A percentile compares a stretch with the other conserved stretches of the same genome.
Conservation (phyloP, 2,329 filamentous ascomycete genomes). For the Helotiales sp. region DNA sequence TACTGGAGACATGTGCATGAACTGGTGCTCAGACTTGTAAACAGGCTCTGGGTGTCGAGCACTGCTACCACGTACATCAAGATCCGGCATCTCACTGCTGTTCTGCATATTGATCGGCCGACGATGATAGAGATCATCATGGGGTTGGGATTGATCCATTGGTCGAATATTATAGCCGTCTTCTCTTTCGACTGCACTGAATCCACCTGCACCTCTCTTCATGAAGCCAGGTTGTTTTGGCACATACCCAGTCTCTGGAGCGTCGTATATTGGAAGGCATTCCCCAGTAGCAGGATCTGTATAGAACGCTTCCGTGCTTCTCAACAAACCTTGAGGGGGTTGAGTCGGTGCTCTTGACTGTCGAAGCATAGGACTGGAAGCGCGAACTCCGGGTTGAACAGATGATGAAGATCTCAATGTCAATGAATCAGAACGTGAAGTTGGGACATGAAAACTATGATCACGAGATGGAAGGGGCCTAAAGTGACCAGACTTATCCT, state of each 20-base stretch:
- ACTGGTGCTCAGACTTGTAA: slow-evolving; percentile 22
- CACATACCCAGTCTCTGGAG: slow-evolving; percentile 29
- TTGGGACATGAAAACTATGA: slow-evolving; percentile 27
- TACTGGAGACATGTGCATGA: slow-evolving; percentile 29
- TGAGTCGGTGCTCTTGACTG: slow-evolving; percentile 24
- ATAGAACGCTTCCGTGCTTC: slow-evolving; percentile 26
- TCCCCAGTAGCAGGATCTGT: slow-evolving; percentile 29
- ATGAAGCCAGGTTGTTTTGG: slow-evolving; percentile 24
- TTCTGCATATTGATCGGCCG: slow-evolving; percentile 22
- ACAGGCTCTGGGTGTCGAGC: slow-evolving; percentile 29
- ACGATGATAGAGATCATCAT: slow-evolving; percentile 25
- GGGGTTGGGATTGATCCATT: slow-evolving; percentile 21
- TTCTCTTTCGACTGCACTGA: slow-evolving; percentile 19
- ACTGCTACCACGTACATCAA: slow-evolving; percentile 25
- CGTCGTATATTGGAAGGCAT: slow-evolving; percentile 38
- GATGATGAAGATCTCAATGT: slow-evolving; percentile 33
- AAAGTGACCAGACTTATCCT: slow-evolving; percentile 37
- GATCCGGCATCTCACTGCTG: slow-evolving; percentile 18
- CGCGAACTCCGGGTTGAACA: slow-evolving; percentile 26
- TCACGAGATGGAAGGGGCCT: slow-evolving; percentile 36
- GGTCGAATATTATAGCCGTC: slow-evolving; percentile 21
- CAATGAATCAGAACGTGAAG: slow-evolving; percentile 34
- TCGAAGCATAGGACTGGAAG: slow-evolving; percentile 25
- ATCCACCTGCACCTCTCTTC: slow-evolving; percentile 29
- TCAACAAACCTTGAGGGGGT: slow-evolving; percentile 39